Evolutionary conservation across 1,284 basidiomycete species (phyloP).

Genomic region (Sporisorium exsertum): DNA sequence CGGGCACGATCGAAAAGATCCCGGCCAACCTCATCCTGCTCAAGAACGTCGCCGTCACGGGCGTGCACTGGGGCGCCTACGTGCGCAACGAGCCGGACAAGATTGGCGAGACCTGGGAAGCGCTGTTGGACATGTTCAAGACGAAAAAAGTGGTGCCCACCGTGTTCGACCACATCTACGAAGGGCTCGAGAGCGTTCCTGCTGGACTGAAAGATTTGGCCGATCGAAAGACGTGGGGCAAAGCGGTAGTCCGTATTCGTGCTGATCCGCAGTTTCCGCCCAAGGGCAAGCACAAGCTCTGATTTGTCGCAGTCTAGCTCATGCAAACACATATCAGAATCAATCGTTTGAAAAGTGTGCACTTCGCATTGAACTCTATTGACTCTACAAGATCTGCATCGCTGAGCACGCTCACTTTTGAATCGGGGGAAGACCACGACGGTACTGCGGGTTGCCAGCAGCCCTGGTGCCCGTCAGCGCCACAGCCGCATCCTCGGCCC

Average conservation of each 20-base stretch:
- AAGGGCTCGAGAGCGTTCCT: slow-evolving; percentile 79
- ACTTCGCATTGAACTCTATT: background rate
- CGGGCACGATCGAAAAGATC: slow-evolving; percentile 64
- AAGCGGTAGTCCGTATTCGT: slow-evolving; percentile 79
- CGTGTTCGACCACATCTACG: slow-evolving; percentile 79
- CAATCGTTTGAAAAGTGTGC: background rate
- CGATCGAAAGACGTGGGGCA: slow-evolving; percentile 90
- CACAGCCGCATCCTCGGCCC: slow-evolving; percentile 51
- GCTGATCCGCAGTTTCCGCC: slow-evolving; percentile 52
- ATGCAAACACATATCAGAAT: background rate
- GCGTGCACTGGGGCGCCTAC: slow-evolving; percentile 61
- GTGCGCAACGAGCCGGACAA: slow-evolving; percentile 75
- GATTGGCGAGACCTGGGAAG: slow-evolving; percentile 79
- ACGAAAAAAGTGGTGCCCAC: slow-evolving; percentile 79
- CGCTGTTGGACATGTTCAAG: slow-evolving; percentile 79
- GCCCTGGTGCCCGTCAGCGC: slow-evolving; percentile 43
- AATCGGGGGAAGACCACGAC: slow-evolving; percentile 46
- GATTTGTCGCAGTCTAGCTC: background rate
- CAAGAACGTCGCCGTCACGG: slow-evolving; percentile 78
- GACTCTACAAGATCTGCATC: background rate
- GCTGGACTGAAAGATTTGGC: slow-evolving; percentile 73
- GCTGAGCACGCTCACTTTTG: slow-evolving; percentile 8
- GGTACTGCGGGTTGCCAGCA: slow-evolving; percentile 59
- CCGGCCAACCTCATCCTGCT: slow-evolving; percentile 84
- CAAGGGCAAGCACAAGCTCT: slow-evolving; percentile 56